These are phyloP conservation scores for Mycena pura DNA, from an alignment of 768 basidiomycete genomes.

Conservation along the genomic window DNA sequence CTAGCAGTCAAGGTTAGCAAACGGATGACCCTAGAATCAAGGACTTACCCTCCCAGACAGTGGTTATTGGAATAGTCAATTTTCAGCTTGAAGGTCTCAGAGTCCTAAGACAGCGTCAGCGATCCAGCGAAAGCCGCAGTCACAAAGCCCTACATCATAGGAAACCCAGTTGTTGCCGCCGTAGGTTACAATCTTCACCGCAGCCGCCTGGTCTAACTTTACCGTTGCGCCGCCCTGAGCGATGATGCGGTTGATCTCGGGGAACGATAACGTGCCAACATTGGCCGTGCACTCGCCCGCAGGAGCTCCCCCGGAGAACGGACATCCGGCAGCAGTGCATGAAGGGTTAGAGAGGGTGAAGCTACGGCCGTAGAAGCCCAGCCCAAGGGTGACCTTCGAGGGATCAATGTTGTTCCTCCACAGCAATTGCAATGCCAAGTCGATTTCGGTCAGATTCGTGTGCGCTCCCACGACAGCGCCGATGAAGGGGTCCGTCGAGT, in stretches of 20 bases:
- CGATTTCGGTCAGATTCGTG: slow-evolving; percentile 30
- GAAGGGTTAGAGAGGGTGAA: too few relatives aligned
- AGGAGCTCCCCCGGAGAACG: background rate
- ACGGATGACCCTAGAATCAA: background rate
- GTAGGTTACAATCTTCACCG: slow-evolving; percentile 23
- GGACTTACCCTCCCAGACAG: background rate
- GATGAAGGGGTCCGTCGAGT: slow-evolving; percentile 21
- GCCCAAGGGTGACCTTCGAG: slow-evolving; percentile 23
- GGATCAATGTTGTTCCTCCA: slow-evolving; percentile 11
- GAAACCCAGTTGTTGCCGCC: slow-evolving; percentile 29
- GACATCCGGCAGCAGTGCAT: too few relatives aligned
- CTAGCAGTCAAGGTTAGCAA: background rate
- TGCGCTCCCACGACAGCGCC: slow-evolving; percentile 24
- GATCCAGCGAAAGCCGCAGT: too few relatives aligned
- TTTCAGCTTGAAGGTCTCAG: background rate
- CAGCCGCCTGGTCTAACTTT: slow-evolving; percentile 14
- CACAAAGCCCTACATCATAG: slow-evolving; percentile 28
- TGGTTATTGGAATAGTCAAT: background rate
- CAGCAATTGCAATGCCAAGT: slow-evolving; percentile 18
- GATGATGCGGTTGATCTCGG: slow-evolving; percentile 27
- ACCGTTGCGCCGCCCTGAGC: background rate
- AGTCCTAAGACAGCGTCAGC: too few relatives aligned
- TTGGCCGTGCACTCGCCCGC: background rate
- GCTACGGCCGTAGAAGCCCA: slow-evolving; percentile 29
- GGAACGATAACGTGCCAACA: slow-evolving; percentile 21